Percentiles rank a stretch among this genome's conserved stretches.
These are phyloP conservation scores for Mortierella claussenii DNA, from an alignment of 192 early-diverging fungal genomes.

Conservation along the genomic window DNA sequence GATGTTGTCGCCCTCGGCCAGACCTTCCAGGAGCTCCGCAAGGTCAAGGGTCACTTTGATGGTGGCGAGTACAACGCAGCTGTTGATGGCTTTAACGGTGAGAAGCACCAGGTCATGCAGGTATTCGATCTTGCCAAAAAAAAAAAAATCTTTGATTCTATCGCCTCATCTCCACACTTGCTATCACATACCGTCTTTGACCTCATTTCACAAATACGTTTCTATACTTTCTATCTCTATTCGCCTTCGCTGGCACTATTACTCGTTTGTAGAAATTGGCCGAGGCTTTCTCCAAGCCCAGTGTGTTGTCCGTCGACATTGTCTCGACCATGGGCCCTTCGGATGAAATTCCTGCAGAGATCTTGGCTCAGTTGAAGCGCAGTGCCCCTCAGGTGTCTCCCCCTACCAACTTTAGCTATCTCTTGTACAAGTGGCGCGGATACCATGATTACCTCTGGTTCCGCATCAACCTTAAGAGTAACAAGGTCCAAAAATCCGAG, in stretches of 20 bases:
- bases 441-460: conserved; percentile 34
- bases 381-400: conserved; percentile 5
- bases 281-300: neutral
- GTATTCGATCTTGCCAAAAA: conserved; percentile 5
- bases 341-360: conserved; percentile 15
- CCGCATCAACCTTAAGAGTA: conserved; percentile 11
- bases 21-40: conserved; percentile 41
- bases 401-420: conserved; percentile 13
- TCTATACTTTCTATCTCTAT: neutral
- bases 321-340: conserved; percentile 14
- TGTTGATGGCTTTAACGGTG: conserved; percentile 41
- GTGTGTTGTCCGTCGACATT: conserved; percentile 1
- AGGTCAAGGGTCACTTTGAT: conserved; percentile 36
- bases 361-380: conserved; percentile 1
- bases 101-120: conserved; percentile 47
- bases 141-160: neutral
- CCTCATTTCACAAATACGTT: no score
- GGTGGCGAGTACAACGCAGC: conserved; percentile 33
- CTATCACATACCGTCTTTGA: no score
- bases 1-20: conserved; percentile 21
- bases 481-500: neutral
- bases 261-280: conserved; percentile 16
- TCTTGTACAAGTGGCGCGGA: conserved; percentile 37
- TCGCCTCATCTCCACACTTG: no score
- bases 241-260: neutral